Evolutionary conservation across 805 yeast genomes (phyloP), one percentile per base, ranked within the genome.

Genomic region (Kuraishia ogatae): DNA sequence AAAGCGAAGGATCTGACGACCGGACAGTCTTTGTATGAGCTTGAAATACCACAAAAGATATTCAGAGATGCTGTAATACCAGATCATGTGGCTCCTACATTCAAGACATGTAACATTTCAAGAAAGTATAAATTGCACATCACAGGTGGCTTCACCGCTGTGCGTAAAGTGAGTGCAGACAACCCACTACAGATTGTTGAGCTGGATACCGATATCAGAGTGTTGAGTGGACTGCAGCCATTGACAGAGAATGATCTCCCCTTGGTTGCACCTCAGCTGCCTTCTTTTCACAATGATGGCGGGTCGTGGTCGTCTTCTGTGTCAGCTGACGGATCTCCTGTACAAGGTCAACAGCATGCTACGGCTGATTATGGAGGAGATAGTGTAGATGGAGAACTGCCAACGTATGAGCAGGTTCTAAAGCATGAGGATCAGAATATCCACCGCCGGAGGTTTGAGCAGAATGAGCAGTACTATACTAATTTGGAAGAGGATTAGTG

Each of bases 81-180:
- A 0, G 76, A 73, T 50, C 60, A 71, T 48, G 66, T 79, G 2
- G 69, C 83, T 1, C 87, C 89, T 1, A 66, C 79, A 20, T 85
- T 85, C 64, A 66, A 63, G 24, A 76, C 83, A 3, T 83, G 88
- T 61, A 83, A 82, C 61, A 73, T 85, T 22, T 62, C 70, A 11
- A 71, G 87, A 46, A 59, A 56, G n/a, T 81, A 82, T 61, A 58
- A 61, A 3, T 54, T 80, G 48, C 64, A 61, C 46, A 61, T 78
- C 13, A 58, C 60, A 1, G 71, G 66, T 3, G 74, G 73, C 1
- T 60, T 75, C 24, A 55, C 63, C 1, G 63, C 61, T 2, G 24
- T 55, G 1, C 56, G 51, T 11, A 23, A 6, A 20, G 22, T 54
- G 1, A 57, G 51, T 10, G 19, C 13, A 23, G 52, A 51, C 1